phyloP scores from a whole-genome alignment of 805 yeast species.

The Wickerhamomyces chambardii region DNA sequence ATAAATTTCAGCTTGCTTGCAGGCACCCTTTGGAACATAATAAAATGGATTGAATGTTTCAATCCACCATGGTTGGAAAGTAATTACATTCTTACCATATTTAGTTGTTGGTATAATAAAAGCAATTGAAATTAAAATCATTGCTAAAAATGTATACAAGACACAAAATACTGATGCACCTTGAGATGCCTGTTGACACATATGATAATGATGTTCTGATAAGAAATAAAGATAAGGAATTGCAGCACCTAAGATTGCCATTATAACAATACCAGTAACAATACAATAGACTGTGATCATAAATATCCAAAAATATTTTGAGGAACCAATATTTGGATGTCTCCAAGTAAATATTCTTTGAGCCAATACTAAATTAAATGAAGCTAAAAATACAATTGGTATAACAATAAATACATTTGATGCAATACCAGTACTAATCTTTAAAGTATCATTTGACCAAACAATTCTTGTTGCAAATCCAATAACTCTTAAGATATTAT shows the following conservation, averaged over 20 bases:
- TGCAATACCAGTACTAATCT: slow-evolving; percentile 41
- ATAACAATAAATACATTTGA: slow-evolving; percentile 46
- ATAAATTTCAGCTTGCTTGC: slow-evolving; percentile 35
- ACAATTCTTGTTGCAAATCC: slow-evolving; percentile 51
- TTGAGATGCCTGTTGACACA: slow-evolving; percentile 46
- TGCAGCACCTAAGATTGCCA: slow-evolving; percentile 59
- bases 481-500: slow-evolving; percentile 40
- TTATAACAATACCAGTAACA: slow-evolving; percentile 49
- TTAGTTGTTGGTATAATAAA: slow-evolving; percentile 46
- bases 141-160: slow-evolving; percentile 45
- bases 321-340: slow-evolving; percentile 62
- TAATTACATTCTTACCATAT: slow-evolving; percentile 38
- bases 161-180: slow-evolving; percentile 39
- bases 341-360: slow-evolving; percentile 72
- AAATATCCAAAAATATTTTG: slow-evolving; percentile 35
- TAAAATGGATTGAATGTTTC: slow-evolving; percentile 50
- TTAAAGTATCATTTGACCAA: slow-evolving; percentile 48
- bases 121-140: slow-evolving; percentile 38
- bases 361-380: slow-evolving; percentile 55
- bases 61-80: slow-evolving; percentile 76
- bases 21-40: slow-evolving; percentile 47
- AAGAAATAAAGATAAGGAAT: slow-evolving; percentile 52
- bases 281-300: slow-evolving; percentile 43
- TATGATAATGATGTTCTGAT: slow-evolving; percentile 30
- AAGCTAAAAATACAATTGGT: slow-evolving; percentile 49